Evolutionary conservation across 345 rosid species (phyloP).

Genomic region (Citrus hindsii): DNA sequence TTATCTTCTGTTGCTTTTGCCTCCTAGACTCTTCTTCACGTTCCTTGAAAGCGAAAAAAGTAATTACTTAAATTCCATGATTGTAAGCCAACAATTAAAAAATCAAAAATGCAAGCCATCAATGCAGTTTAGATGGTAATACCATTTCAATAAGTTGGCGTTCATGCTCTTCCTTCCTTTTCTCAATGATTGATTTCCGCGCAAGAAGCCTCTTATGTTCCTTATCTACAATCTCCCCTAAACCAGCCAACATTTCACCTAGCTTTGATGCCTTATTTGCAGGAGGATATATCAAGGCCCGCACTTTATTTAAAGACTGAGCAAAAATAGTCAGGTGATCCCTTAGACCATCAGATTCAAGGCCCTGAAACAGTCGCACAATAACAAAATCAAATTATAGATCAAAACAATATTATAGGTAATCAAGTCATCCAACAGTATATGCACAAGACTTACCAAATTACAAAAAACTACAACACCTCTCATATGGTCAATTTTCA

Average conservation of each 20-base stretch:
- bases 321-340: slow-evolving; percentile 72
- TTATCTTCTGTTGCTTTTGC: slow-evolving; percentile 72
- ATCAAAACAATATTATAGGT: neutral
- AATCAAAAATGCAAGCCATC: neutral
- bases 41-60: slow-evolving; percentile 46
- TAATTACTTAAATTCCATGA: neutral
- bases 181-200: slow-evolving; percentile 89
- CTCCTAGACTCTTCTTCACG: slow-evolving; percentile 86
- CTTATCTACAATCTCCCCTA: slow-evolving; percentile 80
- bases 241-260: slow-evolving; percentile 61
- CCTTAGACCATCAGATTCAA: slow-evolving; percentile 81
- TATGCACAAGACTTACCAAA: slow-evolving; percentile 44
- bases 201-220: slow-evolving; percentile 95
- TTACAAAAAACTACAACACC: slow-evolving; percentile 61
- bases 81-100: neutral
- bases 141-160: slow-evolving; percentile 92
- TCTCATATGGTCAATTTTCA: slow-evolving; percentile 91
- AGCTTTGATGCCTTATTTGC: slow-evolving; percentile 68
- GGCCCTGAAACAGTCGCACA: slow-evolving; percentile 40
- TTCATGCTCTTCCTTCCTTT: slow-evolving; percentile 96
- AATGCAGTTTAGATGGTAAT: slow-evolving; percentile 10
- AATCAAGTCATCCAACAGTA: neutral
- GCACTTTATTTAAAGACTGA: slow-evolving; percentile 72
- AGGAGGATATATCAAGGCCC: slow-evolving; percentile 71
- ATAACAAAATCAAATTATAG: neutral